Evolutionary conservation across 441 rosid genomes (phyloP).

Genomic region (Croton setiger): DNA sequence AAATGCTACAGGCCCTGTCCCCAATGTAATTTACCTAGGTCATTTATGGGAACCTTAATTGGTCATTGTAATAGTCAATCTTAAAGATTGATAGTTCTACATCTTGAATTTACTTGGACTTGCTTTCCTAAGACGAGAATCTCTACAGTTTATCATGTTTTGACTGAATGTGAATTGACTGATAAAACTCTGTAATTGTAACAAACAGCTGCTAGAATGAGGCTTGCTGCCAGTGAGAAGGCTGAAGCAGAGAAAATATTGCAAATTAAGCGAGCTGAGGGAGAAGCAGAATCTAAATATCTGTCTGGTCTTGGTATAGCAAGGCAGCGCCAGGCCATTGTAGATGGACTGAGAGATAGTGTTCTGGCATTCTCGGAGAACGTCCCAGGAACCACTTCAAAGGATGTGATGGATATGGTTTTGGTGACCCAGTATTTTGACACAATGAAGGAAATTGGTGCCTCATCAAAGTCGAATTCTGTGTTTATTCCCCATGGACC

Average conservation of each 20-base stretch:
- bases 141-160: neutral
- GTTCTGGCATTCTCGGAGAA: slow-evolving; percentile 42
- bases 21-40: neutral
- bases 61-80: neutral
- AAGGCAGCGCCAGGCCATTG: slow-evolving; percentile 64
- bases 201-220: slow-evolving; percentile 51
- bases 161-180: neutral
- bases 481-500: slow-evolving; percentile 44
- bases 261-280: slow-evolving; percentile 62
- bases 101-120: neutral
- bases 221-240: slow-evolving; percentile 54
- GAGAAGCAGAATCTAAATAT: slow-evolving; percentile 61
- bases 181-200: slow-evolving; percentile 7
- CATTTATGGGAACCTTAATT: neutral
- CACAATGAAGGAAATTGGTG: slow-evolving; percentile 45
- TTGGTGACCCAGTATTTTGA: slow-evolving; percentile 40
- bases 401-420: slow-evolving; percentile 47
- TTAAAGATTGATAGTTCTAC: neutral
- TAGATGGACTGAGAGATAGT: slow-evolving; percentile 53
- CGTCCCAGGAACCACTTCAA: slow-evolving; percentile 38
- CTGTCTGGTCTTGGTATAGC: slow-evolving; percentile 62
- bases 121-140: neutral
- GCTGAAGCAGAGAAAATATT: slow-evolving; percentile 62
- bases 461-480: slow-evolving; percentile 41
- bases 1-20: neutral